Base-by-base conservation (phyloP, 2,329 filamentous ascomycete species). In the Colletotrichum chrysophilum region DNA sequence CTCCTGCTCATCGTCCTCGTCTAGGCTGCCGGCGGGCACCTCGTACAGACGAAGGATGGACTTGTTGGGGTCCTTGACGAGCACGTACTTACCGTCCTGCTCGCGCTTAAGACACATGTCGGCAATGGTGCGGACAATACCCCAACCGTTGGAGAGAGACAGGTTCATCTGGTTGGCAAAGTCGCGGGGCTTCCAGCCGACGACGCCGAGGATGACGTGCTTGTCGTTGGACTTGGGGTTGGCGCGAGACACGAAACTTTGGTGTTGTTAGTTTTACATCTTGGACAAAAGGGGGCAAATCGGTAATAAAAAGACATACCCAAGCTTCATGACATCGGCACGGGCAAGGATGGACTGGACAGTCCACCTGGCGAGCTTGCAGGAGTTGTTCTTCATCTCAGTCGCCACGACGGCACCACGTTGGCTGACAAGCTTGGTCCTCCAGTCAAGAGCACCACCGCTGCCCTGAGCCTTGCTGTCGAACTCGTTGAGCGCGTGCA, bases 341-440 rank as follows among this genome's bases (percentile, higher is more conserved):
- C 96, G 96, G 84, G 96, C 96, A 74, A 99, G 92, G 83, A 99
- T 98, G 83, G 94, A 95, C 90, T 99, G 97, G 58, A 96, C 95
- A 36, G 97, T 98, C 97, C 97, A 99, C 85, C 97, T 91, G 74
- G 97, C 97, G 78, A 99, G 93, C 90, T 99, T 99, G 94, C 95
- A 98, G 83, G 93, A 96, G 92, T 99, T 99, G 92, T 99, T 99
- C 95, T 99, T 99, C 97, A 99, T 99, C 89, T 99, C 97, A 14
- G 97, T 99, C 24, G 97, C 97, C 30, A 99, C 94, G 58, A 99
- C 96, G 73, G 97, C 97, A 92, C 97, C 97, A 82, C 97, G 94
- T 89, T 98, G 96, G 81, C 93, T 95, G 78, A 95, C 94, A 76
- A 99, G 92, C 91, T 99, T 99, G 80, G 93, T 94, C 84, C 97